These are phyloP conservation scores for Austroboletus rostrupii DNA, from an alignment of 1,284 basidiomycete species.

Conservation along the genomic window DNA sequence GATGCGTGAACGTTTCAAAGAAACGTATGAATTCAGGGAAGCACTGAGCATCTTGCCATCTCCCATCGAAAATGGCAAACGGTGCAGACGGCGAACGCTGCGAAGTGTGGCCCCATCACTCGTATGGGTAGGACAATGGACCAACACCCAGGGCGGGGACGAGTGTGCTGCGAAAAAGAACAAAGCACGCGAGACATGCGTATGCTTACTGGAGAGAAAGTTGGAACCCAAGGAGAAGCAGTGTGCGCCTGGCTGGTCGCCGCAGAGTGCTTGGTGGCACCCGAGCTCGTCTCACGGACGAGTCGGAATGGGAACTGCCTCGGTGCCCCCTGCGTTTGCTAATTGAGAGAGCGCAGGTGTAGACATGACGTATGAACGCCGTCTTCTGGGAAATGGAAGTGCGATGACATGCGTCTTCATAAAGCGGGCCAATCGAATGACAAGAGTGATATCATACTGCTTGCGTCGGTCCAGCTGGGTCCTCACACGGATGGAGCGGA, in stretches of 20 bases:
- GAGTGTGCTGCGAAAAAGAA: background rate
- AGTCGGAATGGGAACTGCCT: background rate
- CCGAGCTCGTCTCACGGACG: no score
- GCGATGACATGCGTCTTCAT: constrained; percentile 3
- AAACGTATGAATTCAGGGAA: background rate
- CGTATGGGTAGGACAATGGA: background rate
- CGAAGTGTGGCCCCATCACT: background rate
- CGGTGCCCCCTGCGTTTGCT: background rate
- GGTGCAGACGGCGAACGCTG: background rate
- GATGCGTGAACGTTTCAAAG: background rate
- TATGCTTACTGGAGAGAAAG: no score
- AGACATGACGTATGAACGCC: constrained; percentile 21
- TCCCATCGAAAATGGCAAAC: background rate
- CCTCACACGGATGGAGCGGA: background rate
- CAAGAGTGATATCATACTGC: background rate
- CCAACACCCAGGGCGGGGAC: background rate
- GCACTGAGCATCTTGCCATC: background rate
- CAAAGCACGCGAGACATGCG: background rate
- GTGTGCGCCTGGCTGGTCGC: no score
- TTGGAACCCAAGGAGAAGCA: no score
- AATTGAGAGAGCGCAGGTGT: background rate
- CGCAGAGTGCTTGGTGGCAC: no score
- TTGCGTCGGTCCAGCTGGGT: background rate
- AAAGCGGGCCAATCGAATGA: constrained; percentile 1
- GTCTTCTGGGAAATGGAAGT: constrained; percentile 19